Evolutionary conservation across 805 yeast genomes (phyloP).

Genomic region (Ogataea degrootiae): DNA sequence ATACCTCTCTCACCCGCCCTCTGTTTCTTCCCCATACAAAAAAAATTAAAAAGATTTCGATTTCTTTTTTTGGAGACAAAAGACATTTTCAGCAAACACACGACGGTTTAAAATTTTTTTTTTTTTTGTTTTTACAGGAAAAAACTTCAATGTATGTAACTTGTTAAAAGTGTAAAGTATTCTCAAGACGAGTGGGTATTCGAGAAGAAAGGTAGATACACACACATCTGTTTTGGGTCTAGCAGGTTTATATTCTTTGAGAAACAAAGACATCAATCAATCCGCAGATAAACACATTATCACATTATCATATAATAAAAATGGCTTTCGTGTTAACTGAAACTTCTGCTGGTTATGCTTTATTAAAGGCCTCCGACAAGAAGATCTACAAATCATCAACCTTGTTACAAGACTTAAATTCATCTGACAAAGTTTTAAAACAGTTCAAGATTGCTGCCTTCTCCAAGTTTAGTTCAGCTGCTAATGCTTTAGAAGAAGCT

Average conservation of each 20-base stretch:
- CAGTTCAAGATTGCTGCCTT: conserved; percentile 94
- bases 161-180: too few species aligned
- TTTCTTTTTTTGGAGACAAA: too few species aligned
- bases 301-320: conserved; percentile 2
- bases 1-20: too few species aligned
- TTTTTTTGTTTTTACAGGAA: too few species aligned
- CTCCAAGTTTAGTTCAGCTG: conserved; percentile 91
- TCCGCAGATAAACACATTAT: background rate
- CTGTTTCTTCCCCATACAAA: too few species aligned
- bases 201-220: too few species aligned
- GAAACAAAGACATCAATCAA: background rate
- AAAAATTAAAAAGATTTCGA: too few species aligned
- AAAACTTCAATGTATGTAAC: too few species aligned
- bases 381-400: conserved; percentile 84
- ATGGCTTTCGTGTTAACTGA: conserved; percentile 93
- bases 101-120: too few species aligned
- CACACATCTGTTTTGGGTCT: too few species aligned
- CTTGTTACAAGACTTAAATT: conserved; percentile 69
- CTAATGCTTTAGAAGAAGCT: conserved; percentile 94
- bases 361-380: conserved; percentile 95
- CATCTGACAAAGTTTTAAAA: conserved; percentile 79
- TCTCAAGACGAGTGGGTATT: too few species aligned
- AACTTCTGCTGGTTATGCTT: conserved; percentile 98
- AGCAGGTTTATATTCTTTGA: background rate
- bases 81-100: too few species aligned